Base-by-base conservation (phyloP, 2,329 filamentous ascomycete species). In the Nemania diffusa region DNA sequence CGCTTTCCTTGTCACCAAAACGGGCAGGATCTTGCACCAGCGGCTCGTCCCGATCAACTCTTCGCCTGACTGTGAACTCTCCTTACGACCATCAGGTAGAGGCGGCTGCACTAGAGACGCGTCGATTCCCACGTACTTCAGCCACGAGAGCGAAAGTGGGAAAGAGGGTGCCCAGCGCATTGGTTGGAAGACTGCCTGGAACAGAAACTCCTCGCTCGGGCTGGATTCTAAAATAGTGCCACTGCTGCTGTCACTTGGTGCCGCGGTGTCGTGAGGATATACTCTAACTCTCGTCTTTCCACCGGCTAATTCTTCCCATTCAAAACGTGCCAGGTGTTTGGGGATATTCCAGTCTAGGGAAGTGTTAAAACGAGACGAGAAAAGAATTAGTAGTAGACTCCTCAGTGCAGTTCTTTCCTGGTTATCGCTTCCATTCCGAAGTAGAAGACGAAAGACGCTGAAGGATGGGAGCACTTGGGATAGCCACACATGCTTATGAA, bases 281-380 rank as follows among this genome's bases (percentile, higher is more conserved):
- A 86, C 81, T 37, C 81, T 77, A 64, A 85, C 79, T 8, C 74
- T 77, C 17, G 78, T 78, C 32, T 78, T 75, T 27, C 78, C 78
- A 65, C 81, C 74, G 4, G 78, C 63, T 40, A 76, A 67, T 24
- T 78, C 71, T 17, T 75, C 74, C 80, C 83, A 87, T 17, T 80
- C 79, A 72, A 87, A 87, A 7, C 77, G 76, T 42, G 85, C 85
- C 15, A 87, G 80, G 61, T 87, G 84, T 70, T 87, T 87, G 11
- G 85, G 84, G 32, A 85, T 82, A 71, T 85, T 86, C 84, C 84
- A 87, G 67, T 86, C 83, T 84, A 32, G 40, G 27, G 0, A 51
- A 3, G 53, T 6, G 53, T 34, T 37, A 22, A 20, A 52, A 29
- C 48, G n/a, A 50, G 46, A 17, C 22, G 17, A 50, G 20, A 11